Conservation (phyloP, 2,329 filamentous ascomycete genomes). For the Cladophialophora carrionii region DNA sequence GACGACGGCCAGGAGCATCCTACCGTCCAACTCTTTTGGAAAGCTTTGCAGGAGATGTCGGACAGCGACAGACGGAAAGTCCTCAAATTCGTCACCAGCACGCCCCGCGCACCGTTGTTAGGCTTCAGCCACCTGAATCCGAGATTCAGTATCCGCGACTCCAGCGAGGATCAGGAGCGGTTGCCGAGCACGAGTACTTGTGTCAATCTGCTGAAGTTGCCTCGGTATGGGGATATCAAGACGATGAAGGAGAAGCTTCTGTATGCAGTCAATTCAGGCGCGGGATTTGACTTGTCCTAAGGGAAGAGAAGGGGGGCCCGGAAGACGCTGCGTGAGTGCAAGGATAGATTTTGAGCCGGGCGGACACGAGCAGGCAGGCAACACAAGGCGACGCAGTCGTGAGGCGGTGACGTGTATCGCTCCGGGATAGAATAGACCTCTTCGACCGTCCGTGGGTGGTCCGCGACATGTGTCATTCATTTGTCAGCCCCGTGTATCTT, state of each 20-base stretch:
- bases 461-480: neutral
- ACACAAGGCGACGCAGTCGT: neutral
- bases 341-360: neutral
- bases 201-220: conserved; percentile 91
- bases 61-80: conserved; percentile 82
- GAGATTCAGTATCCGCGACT: conserved; percentile 85
- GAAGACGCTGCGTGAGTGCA: neutral
- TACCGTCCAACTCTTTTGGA: conserved; percentile 86
- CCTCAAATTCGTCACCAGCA: conserved; percentile 93
- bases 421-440: neutral
- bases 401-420: neutral
- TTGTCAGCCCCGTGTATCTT: neutral
- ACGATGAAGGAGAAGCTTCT: conserved; percentile 77
- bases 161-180: conserved; percentile 72
- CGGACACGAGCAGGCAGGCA: neutral
- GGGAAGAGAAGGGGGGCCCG: neutral
- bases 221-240: conserved; percentile 70
- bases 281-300: conserved; percentile 76
- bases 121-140: conserved; percentile 87
- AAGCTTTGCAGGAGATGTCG: conserved; percentile 74
- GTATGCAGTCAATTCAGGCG: conserved; percentile 85
- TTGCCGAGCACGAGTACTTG: conserved; percentile 94
- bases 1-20: conserved; percentile 85
- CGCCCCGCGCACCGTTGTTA: conserved; percentile 83
- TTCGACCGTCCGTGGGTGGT: neutral